phyloP scores from a whole-genome alignment of 1,139 yeast species.

The Magnusiomyces ingens region DNA sequence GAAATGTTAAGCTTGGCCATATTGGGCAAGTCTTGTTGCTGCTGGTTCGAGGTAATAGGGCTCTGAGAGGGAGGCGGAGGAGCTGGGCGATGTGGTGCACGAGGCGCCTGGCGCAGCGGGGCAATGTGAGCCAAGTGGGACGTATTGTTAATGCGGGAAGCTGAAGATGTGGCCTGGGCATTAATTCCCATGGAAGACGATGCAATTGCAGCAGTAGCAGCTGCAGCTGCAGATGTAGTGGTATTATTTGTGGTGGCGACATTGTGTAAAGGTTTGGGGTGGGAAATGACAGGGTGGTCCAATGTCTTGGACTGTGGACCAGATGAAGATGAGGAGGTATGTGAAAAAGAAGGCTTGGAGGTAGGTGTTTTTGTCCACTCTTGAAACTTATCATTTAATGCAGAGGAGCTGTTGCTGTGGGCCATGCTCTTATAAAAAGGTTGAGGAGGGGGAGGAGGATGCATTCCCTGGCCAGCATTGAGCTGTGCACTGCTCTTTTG shows the following conservation, averaged over 20 bases:
- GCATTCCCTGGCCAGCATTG: neutral
- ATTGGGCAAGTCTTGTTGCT: neutral
- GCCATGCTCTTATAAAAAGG: neutral
- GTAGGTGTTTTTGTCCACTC: slow-evolving; percentile 30
- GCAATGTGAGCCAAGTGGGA: slow-evolving; percentile 27
- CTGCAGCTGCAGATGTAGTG: neutral
- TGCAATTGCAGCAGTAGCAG: neutral
- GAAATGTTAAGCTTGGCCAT: neutral
- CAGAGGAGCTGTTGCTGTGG: neutral
- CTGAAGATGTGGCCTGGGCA: slow-evolving; percentile 10
- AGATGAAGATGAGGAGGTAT: neutral
- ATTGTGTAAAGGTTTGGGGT: slow-evolving; percentile 3
- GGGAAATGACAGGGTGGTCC: slow-evolving; percentile 3
- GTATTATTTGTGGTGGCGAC: neutral
- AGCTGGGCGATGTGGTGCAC: slow-evolving; percentile 8
- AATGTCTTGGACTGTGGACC: slow-evolving; percentile 1
- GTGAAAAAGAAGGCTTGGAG: slow-evolving; percentile 13
- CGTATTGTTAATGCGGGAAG: slow-evolving; percentile 22
- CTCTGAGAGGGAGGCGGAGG: slow-evolving; percentile 1
- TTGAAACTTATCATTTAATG: slow-evolving; percentile 20
- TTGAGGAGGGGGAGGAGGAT: slow-evolving; percentile 13
- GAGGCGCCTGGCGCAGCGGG: slow-evolving; percentile 28
- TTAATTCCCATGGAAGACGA: slow-evolving; percentile 1
- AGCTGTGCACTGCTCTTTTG: neutral
- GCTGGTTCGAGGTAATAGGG: neutral